Conservation (phyloP, 1,139 yeast genomes). For the Kodamaea alishanica region DNA sequence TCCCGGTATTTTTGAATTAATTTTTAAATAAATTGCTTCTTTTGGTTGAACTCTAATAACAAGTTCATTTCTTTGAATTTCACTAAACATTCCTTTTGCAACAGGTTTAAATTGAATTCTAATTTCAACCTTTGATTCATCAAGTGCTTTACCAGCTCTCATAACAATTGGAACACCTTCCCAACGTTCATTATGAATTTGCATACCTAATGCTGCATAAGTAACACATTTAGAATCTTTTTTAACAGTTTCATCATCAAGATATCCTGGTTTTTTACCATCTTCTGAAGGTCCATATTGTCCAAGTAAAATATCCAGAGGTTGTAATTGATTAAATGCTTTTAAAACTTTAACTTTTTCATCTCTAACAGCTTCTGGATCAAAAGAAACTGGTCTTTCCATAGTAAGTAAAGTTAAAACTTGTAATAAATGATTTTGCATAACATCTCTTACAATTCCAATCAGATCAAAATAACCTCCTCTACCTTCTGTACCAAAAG, state of each 20-base stretch:
- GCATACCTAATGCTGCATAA: conserved; percentile 78
- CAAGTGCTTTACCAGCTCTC: conserved; percentile 95
- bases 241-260: conserved; percentile 91
- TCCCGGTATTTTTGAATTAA: conserved; percentile 93
- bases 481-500: conserved; percentile 97
- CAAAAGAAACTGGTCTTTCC: conserved; percentile 91
- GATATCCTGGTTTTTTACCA: conserved; percentile 84
- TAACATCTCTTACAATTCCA: conserved; percentile 96
- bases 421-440: conserved; percentile 96
- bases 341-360: conserved; percentile 92
- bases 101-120: conserved; percentile 89
- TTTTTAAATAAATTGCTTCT: conserved; percentile 88
- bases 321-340: conserved; percentile 68
- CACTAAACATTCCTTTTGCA: conserved; percentile 74
- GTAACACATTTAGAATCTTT: conserved; percentile 83
- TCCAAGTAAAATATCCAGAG: conserved; percentile 71
- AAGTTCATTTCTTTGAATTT: conserved; percentile 85
- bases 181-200: conserved; percentile 93
- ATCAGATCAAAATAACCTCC: conserved; percentile 96
- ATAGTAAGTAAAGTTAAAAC: conserved; percentile 86
- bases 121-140: conserved; percentile 90
- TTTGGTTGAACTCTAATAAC: conserved; percentile 93
- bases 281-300: conserved; percentile 84
- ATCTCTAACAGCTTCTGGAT: conserved; percentile 91
- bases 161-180: conserved; percentile 94